These are phyloP conservation scores for Colletotrichum musae DNA, from an alignment of 2,329 filamentous ascomycete species.

Conservation along the genomic window DNA sequence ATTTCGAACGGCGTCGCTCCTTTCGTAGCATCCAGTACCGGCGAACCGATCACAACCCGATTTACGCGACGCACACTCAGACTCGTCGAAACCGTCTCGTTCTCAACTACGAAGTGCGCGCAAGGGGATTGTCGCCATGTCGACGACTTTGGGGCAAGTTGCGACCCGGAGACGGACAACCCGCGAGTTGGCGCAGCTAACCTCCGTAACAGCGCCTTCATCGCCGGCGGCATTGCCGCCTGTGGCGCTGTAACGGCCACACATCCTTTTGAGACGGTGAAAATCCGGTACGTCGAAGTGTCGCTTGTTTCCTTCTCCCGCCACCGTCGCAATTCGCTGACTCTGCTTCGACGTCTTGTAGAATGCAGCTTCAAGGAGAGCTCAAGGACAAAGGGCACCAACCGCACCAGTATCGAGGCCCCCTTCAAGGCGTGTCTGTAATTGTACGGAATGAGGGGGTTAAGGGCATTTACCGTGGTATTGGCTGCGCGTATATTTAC, in stretches of 20 bases:
- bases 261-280: constrained; percentile 98
- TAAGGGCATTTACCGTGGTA: constrained; percentile 86
- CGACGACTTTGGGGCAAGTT: constrained; percentile 64
- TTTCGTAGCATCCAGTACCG: constrained; percentile 2
- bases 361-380: constrained; percentile 96
- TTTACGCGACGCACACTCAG: not conserved
- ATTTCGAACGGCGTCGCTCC: constrained; percentile 28
- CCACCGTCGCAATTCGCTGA: constrained; percentile 39
- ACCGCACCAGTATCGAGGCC: constrained; percentile 89
- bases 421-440: constrained; percentile 90
- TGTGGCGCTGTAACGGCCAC: constrained; percentile 98
- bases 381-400: constrained; percentile 89
- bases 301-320: constrained; percentile 8
- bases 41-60: constrained; percentile 2
- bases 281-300: constrained; percentile 81
- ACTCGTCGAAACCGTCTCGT: constrained; percentile 1
- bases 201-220: constrained; percentile 78
- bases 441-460: constrained; percentile 93
- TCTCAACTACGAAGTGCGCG: constrained; percentile 10
- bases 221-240: constrained; percentile 95
- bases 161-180: constrained; percentile 16
- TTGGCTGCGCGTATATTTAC: constrained; percentile 95
- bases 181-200: constrained; percentile 28
- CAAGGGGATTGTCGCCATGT: constrained; percentile 55
- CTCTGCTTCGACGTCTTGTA: constrained; percentile 51